Base-by-base conservation (phyloP, 2,329 filamentous ascomycete species). In the Beauveria sp. region DNA sequence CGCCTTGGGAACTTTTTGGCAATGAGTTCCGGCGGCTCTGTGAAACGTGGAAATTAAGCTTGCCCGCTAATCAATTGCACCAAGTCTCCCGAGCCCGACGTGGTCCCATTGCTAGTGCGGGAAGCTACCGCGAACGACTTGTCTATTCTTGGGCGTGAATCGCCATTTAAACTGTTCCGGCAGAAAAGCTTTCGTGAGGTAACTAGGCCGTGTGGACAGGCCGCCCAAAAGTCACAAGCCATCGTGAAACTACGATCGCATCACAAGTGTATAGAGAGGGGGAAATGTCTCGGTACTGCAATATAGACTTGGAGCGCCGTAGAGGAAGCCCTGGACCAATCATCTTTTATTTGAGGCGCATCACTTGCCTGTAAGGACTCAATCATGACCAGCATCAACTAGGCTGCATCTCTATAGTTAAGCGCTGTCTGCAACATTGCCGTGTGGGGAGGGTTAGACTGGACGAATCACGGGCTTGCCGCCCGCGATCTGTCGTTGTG, bases 401-500 rank as follows among this genome's bases (percentile, higher is more conserved):
- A 8, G 24, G 24, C 34, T 6, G 24, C 7, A 43, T 30, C 26
- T 37, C 12, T 52, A 14, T 30, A 30, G 9, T 28, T 37, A 58
- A 51, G 55, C 55, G 55, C 55, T 28, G 34, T 18, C 34, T 34
- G 55, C 24, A 16, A 34, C 12, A 12, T n/a, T n/a, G 16, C 30
- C 52, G 47, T 58, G 50, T 18, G 55, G 56, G n/a, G 56, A 44
- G 18, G 37, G 1, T 12, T 16, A 12, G 12, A 20, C 26, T 24
- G 37, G 24, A 18, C 56, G 24, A 52, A 59, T 59, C 47, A 59
- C 26, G 34, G 26, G 9, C 47, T 52, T 59, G 56, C 56, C 47
- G 47, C 56, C 56, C 55, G 6, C 46, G 41, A 58, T 2, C 12
- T 8, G n/a, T 24, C 1, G n/a, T 12, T 28, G 46, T 43, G 34